Percentiles rank a stretch among this genome's conserved stretches.
Conservation (phyloP, 192 early-diverging fungal genomes). For the Gaertneriomyces semiglobifer region DNA sequence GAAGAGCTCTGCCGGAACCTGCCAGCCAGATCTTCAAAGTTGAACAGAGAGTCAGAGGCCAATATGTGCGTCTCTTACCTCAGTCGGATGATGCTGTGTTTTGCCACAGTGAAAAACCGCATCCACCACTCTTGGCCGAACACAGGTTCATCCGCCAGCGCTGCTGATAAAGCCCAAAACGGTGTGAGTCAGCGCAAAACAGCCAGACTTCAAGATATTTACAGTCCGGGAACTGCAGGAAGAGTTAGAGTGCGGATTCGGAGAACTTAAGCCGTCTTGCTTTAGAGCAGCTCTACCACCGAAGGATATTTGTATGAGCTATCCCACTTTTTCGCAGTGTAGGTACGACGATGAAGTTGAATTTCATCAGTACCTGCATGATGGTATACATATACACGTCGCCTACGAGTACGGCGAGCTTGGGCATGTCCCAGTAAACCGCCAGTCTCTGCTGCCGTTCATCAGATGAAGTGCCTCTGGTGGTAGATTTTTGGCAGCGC, state of each 20-base stretch:
- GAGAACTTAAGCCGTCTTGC: neutral
- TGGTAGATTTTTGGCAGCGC: too few species aligned
- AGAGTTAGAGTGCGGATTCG: neutral
- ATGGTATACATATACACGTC: neutral
- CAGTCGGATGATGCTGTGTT: neutral
- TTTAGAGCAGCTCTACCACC: neutral
- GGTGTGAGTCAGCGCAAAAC: too few species aligned
- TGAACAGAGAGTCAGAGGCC: neutral
- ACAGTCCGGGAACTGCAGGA: neutral
- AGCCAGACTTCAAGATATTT: too few species aligned
- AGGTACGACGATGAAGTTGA: neutral
- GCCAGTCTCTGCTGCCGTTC: too few species aligned
- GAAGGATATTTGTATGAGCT: neutral
- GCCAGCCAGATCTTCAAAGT: neutral
- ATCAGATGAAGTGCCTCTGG: too few species aligned
- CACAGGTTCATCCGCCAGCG: neutral
- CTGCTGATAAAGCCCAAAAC: neutral
- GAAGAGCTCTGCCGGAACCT: neutral
- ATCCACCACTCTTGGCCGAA: neutral
- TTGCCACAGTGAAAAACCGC: neutral
- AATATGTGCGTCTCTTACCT: neutral
- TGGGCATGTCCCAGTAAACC: too few species aligned
- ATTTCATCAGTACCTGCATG: neutral
- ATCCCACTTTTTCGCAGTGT: neutral
- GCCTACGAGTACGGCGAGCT: too few species aligned